Evolutionary conservation across 306 rosid species (phyloP).

Genomic region (Citrullus colocynthis): DNA sequence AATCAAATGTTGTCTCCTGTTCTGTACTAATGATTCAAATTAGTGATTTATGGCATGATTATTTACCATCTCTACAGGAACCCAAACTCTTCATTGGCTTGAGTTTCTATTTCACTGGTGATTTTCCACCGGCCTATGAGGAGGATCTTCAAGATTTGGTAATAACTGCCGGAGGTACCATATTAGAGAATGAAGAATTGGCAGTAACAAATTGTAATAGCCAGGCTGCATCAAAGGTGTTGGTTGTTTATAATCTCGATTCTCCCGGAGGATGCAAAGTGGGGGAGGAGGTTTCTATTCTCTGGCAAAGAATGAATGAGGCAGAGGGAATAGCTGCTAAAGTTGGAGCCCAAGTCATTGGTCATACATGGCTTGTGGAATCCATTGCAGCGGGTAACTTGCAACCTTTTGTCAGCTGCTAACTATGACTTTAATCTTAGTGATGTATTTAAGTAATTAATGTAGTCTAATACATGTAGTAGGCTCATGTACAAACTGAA

Average conservation of each 20-base stretch:
- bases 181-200: conserved; percentile 34
- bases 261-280: conserved; percentile 62
- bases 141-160: conserved; percentile 60
- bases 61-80: conserved; percentile 27
- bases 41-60: background rate
- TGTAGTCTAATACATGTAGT: background rate
- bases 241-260: conserved; percentile 71
- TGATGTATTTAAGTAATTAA: background rate
- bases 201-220: conserved; percentile 12
- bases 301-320: conserved; percentile 68
- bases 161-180: conserved; percentile 56
- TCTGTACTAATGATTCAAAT: background rate
- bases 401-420: conserved; percentile 46
- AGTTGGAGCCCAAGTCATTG: conserved; percentile 44
- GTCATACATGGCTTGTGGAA: conserved; percentile 82
- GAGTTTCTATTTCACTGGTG: conserved; percentile 56
- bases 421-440: conserved; percentile 5
- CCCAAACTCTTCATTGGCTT: conserved; percentile 62
- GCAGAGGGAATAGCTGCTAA: conserved; percentile 58
- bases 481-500: background rate
- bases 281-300: conserved; percentile 74
- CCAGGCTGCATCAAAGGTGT: conserved; percentile 16
- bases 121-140: conserved; percentile 35
- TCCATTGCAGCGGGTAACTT: conserved; percentile 63
- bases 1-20: background rate